Conservation (phyloP, 257 asterid species). For the Solanum virginianum region DNA sequence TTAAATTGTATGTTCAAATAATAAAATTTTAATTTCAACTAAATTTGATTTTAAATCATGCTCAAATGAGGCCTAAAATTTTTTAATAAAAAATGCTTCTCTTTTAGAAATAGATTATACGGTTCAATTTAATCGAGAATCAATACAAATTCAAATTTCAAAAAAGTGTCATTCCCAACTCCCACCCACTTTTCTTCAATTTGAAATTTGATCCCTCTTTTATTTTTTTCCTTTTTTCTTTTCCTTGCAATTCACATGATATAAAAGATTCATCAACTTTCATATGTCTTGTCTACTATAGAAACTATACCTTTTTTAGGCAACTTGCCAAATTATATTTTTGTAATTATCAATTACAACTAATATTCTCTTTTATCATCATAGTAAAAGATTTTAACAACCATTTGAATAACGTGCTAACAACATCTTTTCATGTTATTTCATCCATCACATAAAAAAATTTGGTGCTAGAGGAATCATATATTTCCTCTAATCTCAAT, state of each 20-base stretch:
- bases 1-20: no score
- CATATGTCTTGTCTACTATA: slow-evolving; percentile 4
- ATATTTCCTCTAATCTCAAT: no score
- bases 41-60: no score
- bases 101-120: no score
- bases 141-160: no score
- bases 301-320: not conserved
- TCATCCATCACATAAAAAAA: not conserved
- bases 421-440: not conserved
- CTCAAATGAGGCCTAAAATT: no score
- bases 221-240: not conserved
- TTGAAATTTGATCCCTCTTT: slow-evolving; percentile 1
- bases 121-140: no score
- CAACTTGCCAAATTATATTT: slow-evolving; percentile 16
- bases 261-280: not conserved
- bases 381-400: not conserved
- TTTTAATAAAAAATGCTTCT: no score
- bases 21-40: no score
- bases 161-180: not conserved
- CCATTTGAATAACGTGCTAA: not conserved
- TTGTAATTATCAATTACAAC: not conserved
- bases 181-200: not conserved
- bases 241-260: not conserved
- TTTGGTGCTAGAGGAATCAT: not conserved
- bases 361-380: not conserved